phyloP scores from a whole-genome alignment of 1,284 basidiomycete genomes.

The Cryptococcus jaspeensis region DNA sequence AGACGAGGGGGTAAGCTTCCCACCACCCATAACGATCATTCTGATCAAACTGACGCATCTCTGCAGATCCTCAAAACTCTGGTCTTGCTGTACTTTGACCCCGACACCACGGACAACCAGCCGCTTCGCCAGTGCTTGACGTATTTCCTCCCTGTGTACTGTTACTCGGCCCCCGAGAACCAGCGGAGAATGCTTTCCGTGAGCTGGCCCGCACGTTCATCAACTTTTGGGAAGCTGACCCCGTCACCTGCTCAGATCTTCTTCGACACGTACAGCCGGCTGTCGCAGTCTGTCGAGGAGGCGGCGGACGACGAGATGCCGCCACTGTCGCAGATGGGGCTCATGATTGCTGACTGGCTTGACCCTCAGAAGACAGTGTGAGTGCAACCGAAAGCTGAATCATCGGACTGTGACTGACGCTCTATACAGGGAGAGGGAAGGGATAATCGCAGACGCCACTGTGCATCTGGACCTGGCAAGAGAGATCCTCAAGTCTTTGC shows the following conservation, averaged over 20 bases:
- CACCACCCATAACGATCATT: too few relatives aligned
- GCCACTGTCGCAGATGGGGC: constrained; percentile 71
- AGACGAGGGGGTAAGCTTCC: constrained; percentile 63
- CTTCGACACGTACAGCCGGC: constrained; percentile 68
- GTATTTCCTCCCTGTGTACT: constrained; percentile 94
- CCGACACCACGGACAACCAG: constrained; percentile 80
- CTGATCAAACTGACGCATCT: constrained; percentile 8
- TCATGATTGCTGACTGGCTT: constrained; percentile 90
- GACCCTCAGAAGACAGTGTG: constrained; percentile 79
- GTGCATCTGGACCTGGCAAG: constrained; percentile 78
- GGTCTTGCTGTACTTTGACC: constrained; percentile 80
- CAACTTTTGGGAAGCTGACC: neutral
- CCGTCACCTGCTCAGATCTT: constrained; percentile 61
- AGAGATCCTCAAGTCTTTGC: constrained; percentile 64
- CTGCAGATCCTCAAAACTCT: constrained; percentile 73
- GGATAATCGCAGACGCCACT: constrained; percentile 51
- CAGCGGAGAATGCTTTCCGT: constrained; percentile 78
- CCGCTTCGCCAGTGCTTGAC: constrained; percentile 87
- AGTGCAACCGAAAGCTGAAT: constrained; percentile 39
- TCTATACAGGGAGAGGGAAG: constrained; percentile 43
- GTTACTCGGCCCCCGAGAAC: constrained; percentile 77
- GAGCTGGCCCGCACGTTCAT: neutral
- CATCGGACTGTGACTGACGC: neutral
- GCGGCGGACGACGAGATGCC: constrained; percentile 78
- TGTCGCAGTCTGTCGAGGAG: constrained; percentile 63